Conservation (phyloP, 352 stramenopile genomes). For the Globisporangium recalcitrans region DNA sequence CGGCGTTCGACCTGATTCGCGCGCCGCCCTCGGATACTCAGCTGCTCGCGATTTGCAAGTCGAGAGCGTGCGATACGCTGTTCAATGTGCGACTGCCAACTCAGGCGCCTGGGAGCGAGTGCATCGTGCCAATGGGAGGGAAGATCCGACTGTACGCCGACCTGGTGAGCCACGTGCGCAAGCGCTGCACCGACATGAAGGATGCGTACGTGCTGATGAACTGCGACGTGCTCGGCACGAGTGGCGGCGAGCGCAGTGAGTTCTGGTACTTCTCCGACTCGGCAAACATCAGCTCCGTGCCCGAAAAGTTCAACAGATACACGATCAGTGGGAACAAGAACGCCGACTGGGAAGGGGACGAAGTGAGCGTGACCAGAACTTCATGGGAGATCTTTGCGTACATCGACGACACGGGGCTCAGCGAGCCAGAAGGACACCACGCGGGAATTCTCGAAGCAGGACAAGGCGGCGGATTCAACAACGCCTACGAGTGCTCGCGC, state of each 20-base stretch:
- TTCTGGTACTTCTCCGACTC: slow-evolving; percentile 16
- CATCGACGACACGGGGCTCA: slow-evolving; percentile 9
- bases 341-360: slow-evolving; percentile 7
- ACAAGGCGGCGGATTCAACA: neutral
- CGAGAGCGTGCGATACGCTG: slow-evolving; percentile 4
- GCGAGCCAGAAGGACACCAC: neutral
- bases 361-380: slow-evolving; percentile 6
- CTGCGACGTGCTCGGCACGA: slow-evolving; percentile 3
- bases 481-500: slow-evolving; percentile 14
- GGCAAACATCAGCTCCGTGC: neutral
- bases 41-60: slow-evolving; percentile 15
- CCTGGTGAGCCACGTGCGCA: slow-evolving; percentile 7
- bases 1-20: slow-evolving; percentile 7
- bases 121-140: slow-evolving; percentile 2
- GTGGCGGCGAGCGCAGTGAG: slow-evolving; percentile 6
- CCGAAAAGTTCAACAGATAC: neutral
- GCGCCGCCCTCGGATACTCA: neutral
- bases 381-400: slow-evolving; percentile 11
- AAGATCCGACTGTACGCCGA: slow-evolving; percentile 12
- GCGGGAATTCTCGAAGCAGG: slow-evolving; percentile 10
- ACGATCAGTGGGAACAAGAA: neutral
- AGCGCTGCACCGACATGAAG: slow-evolving; percentile 6
- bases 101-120: neutral
- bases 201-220: slow-evolving; percentile 16
- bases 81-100: neutral